A percentile compares a stretch with the other conserved stretches of the same genome.
Evolutionary conservation across 768 basidiomycete genomes (phyloP).

Genomic region (Suillus brevipes): DNA sequence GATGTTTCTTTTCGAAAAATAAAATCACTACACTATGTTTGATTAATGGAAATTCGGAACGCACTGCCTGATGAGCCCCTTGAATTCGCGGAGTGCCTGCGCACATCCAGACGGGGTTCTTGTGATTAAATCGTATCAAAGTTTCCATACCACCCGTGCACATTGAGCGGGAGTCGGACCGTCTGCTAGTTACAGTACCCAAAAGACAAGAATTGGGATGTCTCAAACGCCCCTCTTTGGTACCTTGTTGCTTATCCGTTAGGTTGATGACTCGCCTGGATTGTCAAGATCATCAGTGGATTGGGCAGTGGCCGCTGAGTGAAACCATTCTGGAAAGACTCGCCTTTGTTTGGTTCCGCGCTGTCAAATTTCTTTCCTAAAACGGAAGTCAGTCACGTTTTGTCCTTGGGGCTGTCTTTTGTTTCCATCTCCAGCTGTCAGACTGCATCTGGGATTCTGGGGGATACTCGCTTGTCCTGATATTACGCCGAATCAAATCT

Average conservation of each 20-base stretch:
- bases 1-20: no score
- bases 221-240: not conserved
- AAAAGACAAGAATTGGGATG: not conserved
- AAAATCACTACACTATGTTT: not conserved
- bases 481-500: conserved; percentile 6
- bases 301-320: not conserved
- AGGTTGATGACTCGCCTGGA: not conserved
- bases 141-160: conserved; percentile 34
- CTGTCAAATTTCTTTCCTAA: conserved; percentile 3
- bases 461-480: no score
- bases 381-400: not conserved
- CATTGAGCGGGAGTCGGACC: no score
- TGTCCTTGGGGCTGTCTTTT: not conserved
- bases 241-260: no score
- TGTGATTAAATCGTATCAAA: conserved; percentile 29
- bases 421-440: not conserved
- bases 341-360: conserved; percentile 12
- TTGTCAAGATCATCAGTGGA: not conserved
- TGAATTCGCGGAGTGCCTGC: conserved; percentile 33
- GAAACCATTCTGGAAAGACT: not conserved
- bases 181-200: no score
- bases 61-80: conserved; percentile 43
- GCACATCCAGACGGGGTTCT: conserved; percentile 34
- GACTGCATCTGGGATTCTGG: no score
- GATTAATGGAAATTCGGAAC: conserved; percentile 4